Percentiles rank a stretch among this genome's conserved stretches.
Conservation (phyloP, 2,329 filamentous ascomycete species). For the Aureobasidium lini region DNA sequence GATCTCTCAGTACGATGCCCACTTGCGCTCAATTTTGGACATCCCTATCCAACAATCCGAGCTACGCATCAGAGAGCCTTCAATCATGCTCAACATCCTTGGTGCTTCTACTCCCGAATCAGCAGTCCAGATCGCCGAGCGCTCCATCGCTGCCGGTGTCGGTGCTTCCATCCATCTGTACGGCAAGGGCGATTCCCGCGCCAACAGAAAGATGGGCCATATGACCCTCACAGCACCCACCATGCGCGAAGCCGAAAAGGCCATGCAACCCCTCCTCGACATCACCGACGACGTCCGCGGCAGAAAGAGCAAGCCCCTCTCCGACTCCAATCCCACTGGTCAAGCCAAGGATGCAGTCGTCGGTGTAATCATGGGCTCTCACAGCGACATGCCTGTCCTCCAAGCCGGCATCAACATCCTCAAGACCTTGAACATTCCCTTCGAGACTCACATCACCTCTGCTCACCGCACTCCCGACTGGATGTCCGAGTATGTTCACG, state of each 20-base stretch:
- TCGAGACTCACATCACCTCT: slow-evolving; percentile 67
- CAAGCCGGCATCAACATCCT: slow-evolving; percentile 59
- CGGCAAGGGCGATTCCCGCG: slow-evolving; percentile 76
- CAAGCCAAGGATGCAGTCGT: slow-evolving; percentile 48
- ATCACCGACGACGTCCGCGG: slow-evolving; percentile 47
- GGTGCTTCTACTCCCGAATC: slow-evolving; percentile 60
- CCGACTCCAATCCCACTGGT: slow-evolving; percentile 13
- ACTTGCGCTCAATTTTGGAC: slow-evolving; percentile 75
- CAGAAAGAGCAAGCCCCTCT: slow-evolving; percentile 37
- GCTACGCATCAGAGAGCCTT: slow-evolving; percentile 51
- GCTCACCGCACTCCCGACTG: slow-evolving; percentile 50
- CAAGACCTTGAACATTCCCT: slow-evolving; percentile 62
- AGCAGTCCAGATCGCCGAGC: slow-evolving; percentile 51
- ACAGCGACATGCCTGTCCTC: slow-evolving; percentile 66
- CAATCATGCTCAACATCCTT: slow-evolving; percentile 76
- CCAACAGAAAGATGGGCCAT: slow-evolving; percentile 90
- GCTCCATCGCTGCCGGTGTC: slow-evolving; percentile 51
- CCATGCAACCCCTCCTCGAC: slow-evolving; percentile 63
- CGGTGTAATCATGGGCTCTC: slow-evolving; percentile 76
- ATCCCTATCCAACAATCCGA: slow-evolving; percentile 46
- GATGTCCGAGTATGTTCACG: slow-evolving; percentile 39
- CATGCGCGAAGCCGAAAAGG: slow-evolving; percentile 59
- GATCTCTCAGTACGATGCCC: slow-evolving; percentile 85
- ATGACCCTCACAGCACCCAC: slow-evolving; percentile 70
- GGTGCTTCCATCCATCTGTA: slow-evolving; percentile 71